Percentiles rank a stretch among this genome's conserved stretches.
Evolutionary conservation across 2,329 filamentous ascomycete species (phyloP).

Genomic region (Colletotrichum sp.): DNA sequence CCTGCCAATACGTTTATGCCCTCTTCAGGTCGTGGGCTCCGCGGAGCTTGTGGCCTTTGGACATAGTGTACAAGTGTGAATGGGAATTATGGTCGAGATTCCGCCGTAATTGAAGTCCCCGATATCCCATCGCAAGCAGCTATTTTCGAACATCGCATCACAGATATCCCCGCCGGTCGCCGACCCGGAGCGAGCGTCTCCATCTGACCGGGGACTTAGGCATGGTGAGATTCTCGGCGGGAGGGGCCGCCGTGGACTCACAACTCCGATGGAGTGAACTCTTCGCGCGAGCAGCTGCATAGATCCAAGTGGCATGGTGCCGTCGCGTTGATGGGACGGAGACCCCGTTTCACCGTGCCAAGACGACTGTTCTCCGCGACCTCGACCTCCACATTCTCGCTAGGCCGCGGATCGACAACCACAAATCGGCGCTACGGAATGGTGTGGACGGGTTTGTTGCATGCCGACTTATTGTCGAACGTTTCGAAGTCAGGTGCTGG

Average conservation of each 20-base stretch:
- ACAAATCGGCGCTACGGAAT: neutral
- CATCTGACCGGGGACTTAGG: neutral
- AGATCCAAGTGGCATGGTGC: neutral
- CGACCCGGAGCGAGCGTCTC: neutral
- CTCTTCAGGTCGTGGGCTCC: neutral
- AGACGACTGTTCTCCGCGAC: conserved; percentile 2
- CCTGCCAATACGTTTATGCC: neutral
- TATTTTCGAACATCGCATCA: neutral
- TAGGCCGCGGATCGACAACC: neutral
- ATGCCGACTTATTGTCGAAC: neutral
- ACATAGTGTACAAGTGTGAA: neutral
- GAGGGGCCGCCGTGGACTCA: conserved; percentile 2
- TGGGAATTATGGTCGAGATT: neutral
- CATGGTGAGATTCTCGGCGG: neutral
- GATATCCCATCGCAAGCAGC: neutral
- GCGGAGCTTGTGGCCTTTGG: neutral
- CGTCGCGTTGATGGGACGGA: neutral
- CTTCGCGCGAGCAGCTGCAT: neutral
- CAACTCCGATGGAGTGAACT: neutral
- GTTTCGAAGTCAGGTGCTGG: conserved; percentile 1
- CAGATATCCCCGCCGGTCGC: neutral
- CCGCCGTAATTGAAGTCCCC: neutral
- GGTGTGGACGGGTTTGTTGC: conserved; percentile 4
- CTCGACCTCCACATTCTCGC: neutral
- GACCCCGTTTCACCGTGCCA: neutral